Evolutionary conservation across 371 early-diverging fungal species (phyloP), one percentile per base, ranked within the genome.

Genomic region (Encephalitozoon romaleae): DNA sequence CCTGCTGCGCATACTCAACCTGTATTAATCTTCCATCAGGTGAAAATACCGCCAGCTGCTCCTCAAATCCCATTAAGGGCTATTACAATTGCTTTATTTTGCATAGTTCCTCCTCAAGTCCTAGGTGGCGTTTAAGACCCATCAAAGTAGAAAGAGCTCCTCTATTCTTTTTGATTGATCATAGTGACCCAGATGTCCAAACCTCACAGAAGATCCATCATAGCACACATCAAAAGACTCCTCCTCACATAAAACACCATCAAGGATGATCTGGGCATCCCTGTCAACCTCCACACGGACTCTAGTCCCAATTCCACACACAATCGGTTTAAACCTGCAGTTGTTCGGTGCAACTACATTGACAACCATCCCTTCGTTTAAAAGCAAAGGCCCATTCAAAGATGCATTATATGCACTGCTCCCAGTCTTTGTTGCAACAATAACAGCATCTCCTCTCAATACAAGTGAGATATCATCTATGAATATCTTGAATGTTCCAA

Each of bases 11-110:
- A 86, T 98, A 97, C 87, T 99, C 98, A 72, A 99, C 98, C 89
- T 98, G 99, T 86, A 96, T 95, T 72, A 99, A 87, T 85, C 96
- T 94, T 66, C 99, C 99, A 85, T 99, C 98, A 51, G 99, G 98
- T 38, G 96, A 95, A 85, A 99, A 99, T 74, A 97, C 92, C 54
- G 97, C 96, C 76, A 96, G 88, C 64, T 95, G 94, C 68, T 75
- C 71, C 54, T 85, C 84, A 78, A 81, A 86, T 32, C 51, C 66
- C 78, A 78, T 80, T 63, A 34, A 43, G 72, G 75, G 66, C 47
- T 47, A 68, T 30, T 32, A 18, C 52, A 68, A 51, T 47, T 32
- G 28, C 18, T 68, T 47, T 25, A 49, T 49, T 68, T 43, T 49
- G 26, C 25, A n/a, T n/a, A 49, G 21, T 1, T 11, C 26, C 0